Evolutionary conservation across 2,329 filamentous ascomycete species (phyloP).

Genomic region (Xylaria sp.): DNA sequence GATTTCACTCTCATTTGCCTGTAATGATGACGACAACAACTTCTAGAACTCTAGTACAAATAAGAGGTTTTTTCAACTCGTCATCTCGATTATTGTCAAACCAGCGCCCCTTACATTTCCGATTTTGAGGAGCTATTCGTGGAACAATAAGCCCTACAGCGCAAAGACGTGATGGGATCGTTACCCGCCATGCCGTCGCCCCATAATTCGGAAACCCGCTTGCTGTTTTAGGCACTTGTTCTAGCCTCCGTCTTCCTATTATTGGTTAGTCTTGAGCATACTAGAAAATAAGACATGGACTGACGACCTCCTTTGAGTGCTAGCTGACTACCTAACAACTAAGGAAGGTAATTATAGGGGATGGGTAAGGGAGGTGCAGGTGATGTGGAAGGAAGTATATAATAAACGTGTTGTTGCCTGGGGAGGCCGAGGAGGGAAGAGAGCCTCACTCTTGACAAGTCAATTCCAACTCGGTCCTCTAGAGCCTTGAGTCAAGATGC

Average conservation of each 20-base stretch:
- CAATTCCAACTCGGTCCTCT: slow-evolving; percentile 5
- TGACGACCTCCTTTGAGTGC: slow-evolving; percentile 32
- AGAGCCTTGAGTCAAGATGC: slow-evolving; percentile 34
- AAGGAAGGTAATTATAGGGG: neutral
- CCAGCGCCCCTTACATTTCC: slow-evolving; percentile 13
- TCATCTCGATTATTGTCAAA: slow-evolving; percentile 2
- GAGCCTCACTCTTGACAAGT: slow-evolving; percentile 10
- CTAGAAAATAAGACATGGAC: slow-evolving; percentile 31
- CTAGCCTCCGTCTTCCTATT: slow-evolving; percentile 33
- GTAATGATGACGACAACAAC: neutral
- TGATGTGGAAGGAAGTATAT: slow-evolving; percentile 22
- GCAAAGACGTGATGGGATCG: slow-evolving; percentile 17
- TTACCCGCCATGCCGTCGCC: slow-evolving; percentile 18
- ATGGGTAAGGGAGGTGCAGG: neutral
- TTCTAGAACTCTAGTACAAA: neutral
- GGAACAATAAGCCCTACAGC: slow-evolving; percentile 28
- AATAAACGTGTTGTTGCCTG: slow-evolving; percentile 14
- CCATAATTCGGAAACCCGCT: slow-evolving; percentile 25
- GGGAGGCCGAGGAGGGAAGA: neutral
- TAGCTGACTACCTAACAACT: neutral
- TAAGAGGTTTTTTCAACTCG: neutral
- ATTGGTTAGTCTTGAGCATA: slow-evolving; percentile 36
- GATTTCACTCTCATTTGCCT: neutral
- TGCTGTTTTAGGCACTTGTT: slow-evolving; percentile 27
- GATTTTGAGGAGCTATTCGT: slow-evolving; percentile 21